Conservation (phyloP, 192 early-diverging fungal genomes). For the Entomortierella lignicola region DNA sequence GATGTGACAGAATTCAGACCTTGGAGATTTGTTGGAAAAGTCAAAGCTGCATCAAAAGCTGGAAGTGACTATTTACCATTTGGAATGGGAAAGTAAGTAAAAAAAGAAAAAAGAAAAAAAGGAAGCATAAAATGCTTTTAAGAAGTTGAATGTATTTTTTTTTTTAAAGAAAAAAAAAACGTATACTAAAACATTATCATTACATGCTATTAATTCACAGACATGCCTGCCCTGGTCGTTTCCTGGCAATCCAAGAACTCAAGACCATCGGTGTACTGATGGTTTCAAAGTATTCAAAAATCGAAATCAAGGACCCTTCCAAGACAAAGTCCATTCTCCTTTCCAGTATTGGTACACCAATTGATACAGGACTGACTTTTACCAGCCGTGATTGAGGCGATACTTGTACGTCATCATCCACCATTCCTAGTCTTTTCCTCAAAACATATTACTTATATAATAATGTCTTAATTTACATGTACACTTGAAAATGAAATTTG, state of each 20-base stretch:
- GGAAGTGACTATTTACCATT: slow-evolving; percentile 50
- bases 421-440: too few relatives aligned
- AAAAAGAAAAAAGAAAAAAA: too few relatives aligned
- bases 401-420: too few relatives aligned
- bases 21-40: slow-evolving; percentile 54
- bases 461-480: too few relatives aligned
- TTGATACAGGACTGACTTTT: slow-evolving; percentile 17
- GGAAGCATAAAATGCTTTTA: too few relatives aligned
- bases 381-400: slow-evolving; percentile 13
- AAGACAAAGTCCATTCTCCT: slow-evolving; percentile 17
- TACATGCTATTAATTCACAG: slow-evolving; percentile 2
- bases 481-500: too few relatives aligned
- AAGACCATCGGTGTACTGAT: slow-evolving; percentile 26
- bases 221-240: slow-evolving; percentile 56
- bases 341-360: slow-evolving; percentile 11
- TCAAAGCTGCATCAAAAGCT: slow-evolving; percentile 40
- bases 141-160: too few relatives aligned
- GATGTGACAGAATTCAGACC: slow-evolving; percentile 51
- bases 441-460: too few relatives aligned
- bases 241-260: slow-evolving; percentile 36
- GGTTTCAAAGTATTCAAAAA: slow-evolving; percentile 25
- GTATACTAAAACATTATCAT: too few relatives aligned
- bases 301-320: slow-evolving; percentile 34
- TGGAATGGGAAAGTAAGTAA: slow-evolving; percentile 56
- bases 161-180: too few relatives aligned